Evolutionary conservation across 257 asterid species (phyloP), one percentile per base, ranked within the genome.

Genomic region (Cordia subcordata): DNA sequence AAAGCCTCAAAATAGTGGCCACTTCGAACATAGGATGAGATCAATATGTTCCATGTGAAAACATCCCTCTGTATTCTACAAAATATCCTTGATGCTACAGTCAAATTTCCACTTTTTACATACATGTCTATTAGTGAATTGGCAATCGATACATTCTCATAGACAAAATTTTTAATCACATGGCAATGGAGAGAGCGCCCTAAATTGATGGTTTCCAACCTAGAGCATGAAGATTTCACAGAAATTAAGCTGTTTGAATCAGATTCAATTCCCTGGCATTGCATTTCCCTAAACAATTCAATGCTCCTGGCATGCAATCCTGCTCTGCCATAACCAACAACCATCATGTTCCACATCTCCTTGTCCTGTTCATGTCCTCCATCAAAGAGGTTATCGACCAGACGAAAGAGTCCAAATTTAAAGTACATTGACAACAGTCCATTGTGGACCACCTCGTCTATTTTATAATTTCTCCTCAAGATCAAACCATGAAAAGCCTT

Each of bases 71-170:
- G 64, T 9, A 69, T 49, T 37, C 57, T 66, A 62, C 51, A 53
- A 64, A 86, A 86, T 37, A 89, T 46, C 60, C 75, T 77, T 68
- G 63, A 67, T 1, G 91, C 88, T 13, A 68, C 47, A 15, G 53
- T 62, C 23, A 77, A 57, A 54, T 77, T 73, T 53, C 82, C 82
- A 50, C 75, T 69, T 69, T 69, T 84, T 21, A 91, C 91, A 47
- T 89, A 84, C 96, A 83, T 75, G 68, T 66, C 75, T 47, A 89
- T 77, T 53, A 89, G 89, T n/a, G 95, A 82, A 74, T 86, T 89
- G 60, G 65, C 64, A 27, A 86, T 67, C 1, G 84, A 65, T 50
- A 77, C 71, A 62, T 85, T 70, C 55, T 74, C 84, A 38, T 39
- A 20, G 67, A 64, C 27, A 63, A 59, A 61, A 19, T 23, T 53